Evolutionary conservation across 371 early-diverging fungal genomes (phyloP).

Genomic region (Mortierella sp.): DNA sequence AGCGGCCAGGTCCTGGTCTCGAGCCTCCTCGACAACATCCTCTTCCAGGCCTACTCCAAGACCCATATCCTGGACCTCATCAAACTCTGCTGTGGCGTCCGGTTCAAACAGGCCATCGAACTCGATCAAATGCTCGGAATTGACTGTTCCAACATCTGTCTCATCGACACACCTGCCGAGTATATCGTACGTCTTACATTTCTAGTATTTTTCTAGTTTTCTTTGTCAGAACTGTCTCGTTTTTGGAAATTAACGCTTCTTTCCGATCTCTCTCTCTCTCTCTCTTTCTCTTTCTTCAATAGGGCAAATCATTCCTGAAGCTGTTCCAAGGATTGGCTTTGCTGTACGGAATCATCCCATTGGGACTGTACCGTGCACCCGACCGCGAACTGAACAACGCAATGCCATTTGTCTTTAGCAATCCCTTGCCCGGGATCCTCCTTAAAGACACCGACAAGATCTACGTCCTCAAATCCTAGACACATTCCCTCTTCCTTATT

Average conservation of each 20-base stretch:
- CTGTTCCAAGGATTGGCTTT: slow-evolving; percentile 60
- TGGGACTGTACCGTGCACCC: slow-evolving; percentile 63
- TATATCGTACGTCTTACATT: slow-evolving; percentile 42
- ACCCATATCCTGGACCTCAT: slow-evolving; percentile 64
- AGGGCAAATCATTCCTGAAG: slow-evolving; percentile 57
- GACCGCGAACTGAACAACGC: slow-evolving; percentile 63
- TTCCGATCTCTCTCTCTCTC: not conserved
- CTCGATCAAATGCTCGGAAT: slow-evolving; percentile 46
- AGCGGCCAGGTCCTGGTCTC: slow-evolving; percentile 65
- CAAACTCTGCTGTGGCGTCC: slow-evolving; percentile 66
- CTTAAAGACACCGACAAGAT: slow-evolving; percentile 68
- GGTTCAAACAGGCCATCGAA: slow-evolving; percentile 53
- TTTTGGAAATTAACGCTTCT: not conserved
- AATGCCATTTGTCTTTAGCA: slow-evolving; percentile 65
- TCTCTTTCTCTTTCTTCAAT: not conserved
- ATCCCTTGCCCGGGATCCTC: slow-evolving; percentile 66
- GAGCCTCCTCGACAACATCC: slow-evolving; percentile 60
- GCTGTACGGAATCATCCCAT: slow-evolving; percentile 57
- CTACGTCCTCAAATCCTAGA: slow-evolving; percentile 49
- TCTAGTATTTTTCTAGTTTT: not conserved
- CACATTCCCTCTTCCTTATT: not conserved
- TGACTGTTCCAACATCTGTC: slow-evolving; percentile 56
- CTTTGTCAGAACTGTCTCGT: not conserved
- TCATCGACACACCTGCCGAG: slow-evolving; percentile 52
- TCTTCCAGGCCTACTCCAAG: slow-evolving; percentile 65